phyloP scores from a whole-genome alignment of 768 basidiomycete genomes.

The Mycena leptocephala region DNA sequence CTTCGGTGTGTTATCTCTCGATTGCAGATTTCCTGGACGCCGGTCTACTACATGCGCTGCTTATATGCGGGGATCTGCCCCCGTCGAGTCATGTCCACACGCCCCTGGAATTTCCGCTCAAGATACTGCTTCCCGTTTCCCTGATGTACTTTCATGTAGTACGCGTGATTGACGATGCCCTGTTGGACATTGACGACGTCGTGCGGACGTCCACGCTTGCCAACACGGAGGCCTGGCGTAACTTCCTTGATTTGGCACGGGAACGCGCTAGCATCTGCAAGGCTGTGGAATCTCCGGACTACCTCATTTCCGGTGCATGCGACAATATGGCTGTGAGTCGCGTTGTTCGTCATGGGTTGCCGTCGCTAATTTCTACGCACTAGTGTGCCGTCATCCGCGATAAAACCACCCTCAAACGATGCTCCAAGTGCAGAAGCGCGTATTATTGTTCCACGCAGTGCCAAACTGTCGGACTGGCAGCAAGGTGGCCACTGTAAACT shows the following conservation, averaged over 20 bases:
- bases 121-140: too few relatives aligned
- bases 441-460: background rate
- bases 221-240: background rate
- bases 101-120: background rate
- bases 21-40: too few relatives aligned
- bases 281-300: background rate
- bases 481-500: background rate
- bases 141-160: background rate
- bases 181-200: background rate
- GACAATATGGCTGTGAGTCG: background rate
- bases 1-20: too few relatives aligned
- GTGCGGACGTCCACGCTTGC: background rate
- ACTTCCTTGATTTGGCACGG: background rate
- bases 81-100: background rate
- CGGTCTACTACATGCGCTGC: too few relatives aligned
- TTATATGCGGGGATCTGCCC: too few relatives aligned
- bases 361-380: background rate
- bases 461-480: background rate
- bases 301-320: background rate
- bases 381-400: background rate
- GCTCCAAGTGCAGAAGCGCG: background rate
- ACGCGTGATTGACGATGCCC: background rate
- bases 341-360: background rate
- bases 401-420: background rate
- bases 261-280: background rate